Conservation (phyloP, 2,329 filamentous ascomycete species). For the Dothideomycetidae sp. region DNA sequence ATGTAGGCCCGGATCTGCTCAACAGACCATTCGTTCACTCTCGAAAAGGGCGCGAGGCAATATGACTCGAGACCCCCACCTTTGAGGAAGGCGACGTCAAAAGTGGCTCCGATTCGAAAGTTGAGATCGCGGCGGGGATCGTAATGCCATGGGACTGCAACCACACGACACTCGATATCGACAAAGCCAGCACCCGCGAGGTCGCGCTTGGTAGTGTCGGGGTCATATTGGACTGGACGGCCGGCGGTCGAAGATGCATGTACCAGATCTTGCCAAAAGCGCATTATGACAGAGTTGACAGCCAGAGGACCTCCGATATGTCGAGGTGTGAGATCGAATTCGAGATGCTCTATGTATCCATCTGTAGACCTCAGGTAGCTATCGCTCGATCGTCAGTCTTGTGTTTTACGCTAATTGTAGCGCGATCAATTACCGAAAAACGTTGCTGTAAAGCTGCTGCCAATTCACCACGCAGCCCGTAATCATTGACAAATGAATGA, state of each 20-base stretch:
- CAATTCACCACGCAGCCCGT: conserved; percentile 65
- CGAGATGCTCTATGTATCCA: conserved; percentile 73
- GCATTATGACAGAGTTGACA: conserved; percentile 39
- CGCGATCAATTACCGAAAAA: conserved; percentile 40
- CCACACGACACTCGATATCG: conserved; percentile 57
- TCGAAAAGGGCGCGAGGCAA: conserved; percentile 46
- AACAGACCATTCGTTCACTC: conserved; percentile 33
- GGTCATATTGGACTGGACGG: conserved; percentile 52
- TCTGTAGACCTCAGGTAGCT: conserved; percentile 63
- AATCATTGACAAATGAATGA: conserved; percentile 72
- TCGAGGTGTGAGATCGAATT: conserved; percentile 69
- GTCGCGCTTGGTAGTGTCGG: conserved; percentile 40
- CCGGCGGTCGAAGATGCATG: conserved; percentile 49
- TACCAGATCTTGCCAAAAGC: conserved; percentile 56
- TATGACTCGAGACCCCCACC: conserved; percentile 52
- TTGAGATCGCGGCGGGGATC: conserved; percentile 53
- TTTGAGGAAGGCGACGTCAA: conserved; percentile 62
- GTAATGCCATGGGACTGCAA: conserved; percentile 57
- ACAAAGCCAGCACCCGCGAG: conserved; percentile 62
- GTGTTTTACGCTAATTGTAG: conserved; percentile 15
- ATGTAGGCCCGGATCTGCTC: conserved; percentile 48
- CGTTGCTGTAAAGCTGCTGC: conserved; percentile 57
- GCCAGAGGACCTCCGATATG: conserved; percentile 52
- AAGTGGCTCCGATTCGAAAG: conserved; percentile 64
- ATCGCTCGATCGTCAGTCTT: not conserved